These are phyloP conservation scores for Nemania serpens DNA, from an alignment of 2,329 filamentous ascomycete species.

Conservation along the genomic window DNA sequence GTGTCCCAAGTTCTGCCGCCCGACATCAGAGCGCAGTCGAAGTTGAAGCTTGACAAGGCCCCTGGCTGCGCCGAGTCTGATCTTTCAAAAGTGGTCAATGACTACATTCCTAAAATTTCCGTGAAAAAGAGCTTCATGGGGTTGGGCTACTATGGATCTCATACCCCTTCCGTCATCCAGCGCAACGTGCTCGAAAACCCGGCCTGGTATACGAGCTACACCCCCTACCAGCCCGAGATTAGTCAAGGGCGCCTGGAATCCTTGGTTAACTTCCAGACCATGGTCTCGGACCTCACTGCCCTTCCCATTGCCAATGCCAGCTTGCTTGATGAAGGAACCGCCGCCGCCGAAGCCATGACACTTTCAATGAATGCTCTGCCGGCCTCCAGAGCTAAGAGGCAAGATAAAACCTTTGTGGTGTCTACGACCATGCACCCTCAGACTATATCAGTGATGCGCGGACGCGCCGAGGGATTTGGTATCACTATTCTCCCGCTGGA, in stretches of 20 bases:
- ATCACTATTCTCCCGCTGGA: constrained; percentile 78
- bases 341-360: constrained; percentile 94
- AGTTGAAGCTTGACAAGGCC: constrained; percentile 59
- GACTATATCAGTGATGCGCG: constrained; percentile 81
- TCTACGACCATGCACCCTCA: constrained; percentile 83
- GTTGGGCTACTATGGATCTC: constrained; percentile 85
- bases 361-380: constrained; percentile 81
- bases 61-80: constrained; percentile 61
- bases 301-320: constrained; percentile 90
- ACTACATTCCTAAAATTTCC: constrained; percentile 38
- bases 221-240: constrained; percentile 96
- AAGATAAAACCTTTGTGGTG: constrained; percentile 81
- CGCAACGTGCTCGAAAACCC: constrained; percentile 91
- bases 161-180: constrained; percentile 87
- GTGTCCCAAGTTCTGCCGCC: constrained; percentile 81
- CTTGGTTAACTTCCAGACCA: constrained; percentile 91
- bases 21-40: constrained; percentile 72
- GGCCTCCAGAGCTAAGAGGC: constrained; percentile 70
- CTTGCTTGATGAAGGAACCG: constrained; percentile 87
- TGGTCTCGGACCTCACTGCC: constrained; percentile 86
- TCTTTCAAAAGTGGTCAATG: constrained; percentile 53
- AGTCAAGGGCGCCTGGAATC: constrained; percentile 93
- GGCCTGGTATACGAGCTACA: constrained; percentile 98
- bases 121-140: constrained; percentile 70
- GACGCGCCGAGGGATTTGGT: constrained; percentile 88